Evolutionary conservation across 2,329 filamentous ascomycete genomes (phyloP).

Genomic region (Cladophialophora immunda): DNA sequence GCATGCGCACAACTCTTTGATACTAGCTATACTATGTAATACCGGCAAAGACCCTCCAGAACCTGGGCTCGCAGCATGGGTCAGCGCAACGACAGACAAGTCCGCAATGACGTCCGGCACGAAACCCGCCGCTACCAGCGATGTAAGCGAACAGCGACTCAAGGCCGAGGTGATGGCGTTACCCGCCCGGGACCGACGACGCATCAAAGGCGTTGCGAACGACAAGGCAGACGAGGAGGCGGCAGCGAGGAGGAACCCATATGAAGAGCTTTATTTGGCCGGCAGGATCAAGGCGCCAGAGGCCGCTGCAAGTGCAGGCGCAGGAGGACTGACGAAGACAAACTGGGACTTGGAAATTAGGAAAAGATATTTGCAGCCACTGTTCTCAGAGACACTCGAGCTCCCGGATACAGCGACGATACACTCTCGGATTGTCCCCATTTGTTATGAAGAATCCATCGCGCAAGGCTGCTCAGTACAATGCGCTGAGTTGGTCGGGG

Average conservation of each 20-base stretch:
- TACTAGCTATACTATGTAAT: slow-evolving; percentile 68
- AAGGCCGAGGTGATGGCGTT: slow-evolving; percentile 72
- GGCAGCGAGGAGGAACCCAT: slow-evolving; percentile 40
- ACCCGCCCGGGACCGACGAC: slow-evolving; percentile 66
- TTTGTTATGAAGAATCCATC: slow-evolving; percentile 71
- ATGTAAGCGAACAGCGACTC: slow-evolving; percentile 69
- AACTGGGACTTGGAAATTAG: slow-evolving; percentile 73
- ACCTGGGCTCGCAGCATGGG: slow-evolving; percentile 70
- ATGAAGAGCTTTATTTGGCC: slow-evolving; percentile 55
- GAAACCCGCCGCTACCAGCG: slow-evolving; percentile 61
- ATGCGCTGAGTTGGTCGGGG: slow-evolving; percentile 68
- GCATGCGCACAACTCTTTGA: slow-evolving; percentile 69
- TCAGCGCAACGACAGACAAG: slow-evolving; percentile 65
- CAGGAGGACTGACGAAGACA: slow-evolving; percentile 78
- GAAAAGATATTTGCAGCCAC: slow-evolving; percentile 69
- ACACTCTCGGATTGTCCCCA: slow-evolving; percentile 67
- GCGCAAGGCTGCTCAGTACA: slow-evolving; percentile 61
- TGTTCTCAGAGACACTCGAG: slow-evolving; percentile 69
- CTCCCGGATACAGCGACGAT: slow-evolving; percentile 68
- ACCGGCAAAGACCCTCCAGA: slow-evolving; percentile 67
- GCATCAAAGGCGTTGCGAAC: slow-evolving; percentile 57
- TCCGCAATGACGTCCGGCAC: slow-evolving; percentile 52
- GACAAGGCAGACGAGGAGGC: slow-evolving; percentile 39
- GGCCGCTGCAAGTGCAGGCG: slow-evolving; percentile 58
- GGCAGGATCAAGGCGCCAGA: slow-evolving; percentile 63